These are phyloP conservation scores for Solanum peruvianum DNA, from an alignment of 257 asterid species.

Conservation along the genomic window DNA sequence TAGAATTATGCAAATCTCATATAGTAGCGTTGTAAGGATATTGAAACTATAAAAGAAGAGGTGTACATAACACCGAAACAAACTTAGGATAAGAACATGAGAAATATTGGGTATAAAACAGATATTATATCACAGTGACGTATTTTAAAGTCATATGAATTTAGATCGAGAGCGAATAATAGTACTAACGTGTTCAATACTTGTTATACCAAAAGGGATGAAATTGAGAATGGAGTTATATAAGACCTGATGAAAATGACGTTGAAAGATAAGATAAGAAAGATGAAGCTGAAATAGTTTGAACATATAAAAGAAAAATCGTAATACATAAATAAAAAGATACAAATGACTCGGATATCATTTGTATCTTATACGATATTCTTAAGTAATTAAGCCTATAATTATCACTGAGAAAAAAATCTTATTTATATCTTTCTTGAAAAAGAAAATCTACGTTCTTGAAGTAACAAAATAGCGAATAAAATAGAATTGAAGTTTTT, in stretches of 20 bases:
- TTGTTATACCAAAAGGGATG: neutral
- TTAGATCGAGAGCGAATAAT: neutral
- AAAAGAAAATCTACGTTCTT: neutral
- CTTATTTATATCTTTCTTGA: neutral
- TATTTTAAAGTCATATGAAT: too few relatives aligned
- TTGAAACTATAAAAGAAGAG: neutral
- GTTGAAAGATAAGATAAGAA: neutral
- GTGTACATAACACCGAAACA: neutral
- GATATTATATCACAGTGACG: neutral
- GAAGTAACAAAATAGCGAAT: neutral
- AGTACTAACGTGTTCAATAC: too few relatives aligned
- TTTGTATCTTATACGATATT: neutral
- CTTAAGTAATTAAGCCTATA: neutral
- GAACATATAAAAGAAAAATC: neutral
- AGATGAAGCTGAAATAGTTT: too few relatives aligned
- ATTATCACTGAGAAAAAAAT: neutral
- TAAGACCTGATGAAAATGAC: neutral
- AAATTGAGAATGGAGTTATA: neutral
- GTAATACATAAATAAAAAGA: too few relatives aligned
- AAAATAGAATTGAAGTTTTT: neutral
- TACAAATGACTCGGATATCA: neutral
- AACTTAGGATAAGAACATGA: too few relatives aligned
- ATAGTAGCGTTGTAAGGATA: neutral
- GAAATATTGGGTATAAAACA: neutral
- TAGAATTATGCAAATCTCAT: neutral